Evolutionary conservation across 2,329 filamentous ascomycete species (phyloP).

Genomic region (Didymella glomerata): DNA sequence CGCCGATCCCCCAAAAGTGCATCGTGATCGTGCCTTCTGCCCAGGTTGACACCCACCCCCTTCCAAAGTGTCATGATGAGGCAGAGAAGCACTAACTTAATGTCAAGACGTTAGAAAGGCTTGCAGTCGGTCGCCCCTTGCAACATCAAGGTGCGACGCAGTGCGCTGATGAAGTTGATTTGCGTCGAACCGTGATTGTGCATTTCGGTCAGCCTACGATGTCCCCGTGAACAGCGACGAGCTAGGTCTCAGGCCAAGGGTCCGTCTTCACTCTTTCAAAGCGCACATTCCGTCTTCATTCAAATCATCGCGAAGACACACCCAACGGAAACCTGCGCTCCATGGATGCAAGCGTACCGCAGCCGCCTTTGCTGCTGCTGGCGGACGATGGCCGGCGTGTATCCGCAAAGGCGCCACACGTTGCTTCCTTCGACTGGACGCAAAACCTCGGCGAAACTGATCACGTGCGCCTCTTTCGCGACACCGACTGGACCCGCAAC

Average conservation of each 20-base stretch:
- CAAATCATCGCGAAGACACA: not conserved
- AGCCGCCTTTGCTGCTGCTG: not conserved
- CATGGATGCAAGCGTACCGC: not conserved
- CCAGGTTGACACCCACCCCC: no score
- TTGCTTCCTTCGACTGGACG: conserved; percentile 30
- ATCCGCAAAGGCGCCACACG: not conserved
- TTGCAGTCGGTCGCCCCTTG: not conserved
- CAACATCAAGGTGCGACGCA: not conserved
- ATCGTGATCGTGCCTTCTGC: no score
- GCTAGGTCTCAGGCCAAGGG: not conserved
- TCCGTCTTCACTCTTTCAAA: not conserved
- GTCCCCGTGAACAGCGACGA: no score
- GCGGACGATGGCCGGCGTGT: not conserved
- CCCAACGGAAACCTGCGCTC: not conserved
- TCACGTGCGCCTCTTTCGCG: conserved; percentile 38
- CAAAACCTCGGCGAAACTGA: conserved; percentile 29
- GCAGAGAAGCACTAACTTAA: not conserved
- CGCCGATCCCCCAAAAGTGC: no score
- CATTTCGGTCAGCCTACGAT: no score
- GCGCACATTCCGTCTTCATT: not conserved
- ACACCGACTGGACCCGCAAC: conserved; percentile 32
- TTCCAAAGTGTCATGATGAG: not conserved
- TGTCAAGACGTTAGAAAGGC: not conserved
- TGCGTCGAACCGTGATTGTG: not conserved
- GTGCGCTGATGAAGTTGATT: no score